Conservation (phyloP, 2,329 filamentous ascomycete species). For the Venturia effusa region DNA sequence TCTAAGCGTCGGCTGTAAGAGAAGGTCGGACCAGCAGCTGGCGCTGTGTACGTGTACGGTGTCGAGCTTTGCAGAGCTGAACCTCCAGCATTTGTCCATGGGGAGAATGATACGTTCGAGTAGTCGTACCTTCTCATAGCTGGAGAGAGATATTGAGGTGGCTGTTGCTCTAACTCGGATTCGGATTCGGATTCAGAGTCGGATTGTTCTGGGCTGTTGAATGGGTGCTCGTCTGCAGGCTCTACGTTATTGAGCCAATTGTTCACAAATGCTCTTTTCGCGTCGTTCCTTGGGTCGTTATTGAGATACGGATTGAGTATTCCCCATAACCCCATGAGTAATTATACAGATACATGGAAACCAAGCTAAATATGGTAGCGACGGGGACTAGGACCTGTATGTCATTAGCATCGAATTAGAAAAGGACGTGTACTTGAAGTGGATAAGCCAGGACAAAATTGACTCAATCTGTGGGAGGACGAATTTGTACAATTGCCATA, state of each 20-base stretch:
- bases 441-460: background rate
- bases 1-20: background rate
- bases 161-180: background rate
- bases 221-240: conserved; percentile 1
- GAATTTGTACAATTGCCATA: background rate
- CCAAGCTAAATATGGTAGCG: background rate
- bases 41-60: background rate
- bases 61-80: background rate
- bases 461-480: background rate
- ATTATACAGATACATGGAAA: background rate
- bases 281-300: background rate
- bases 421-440: background rate
- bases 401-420: background rate
- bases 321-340: conserved; percentile 11
- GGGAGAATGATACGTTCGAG: conserved; percentile 2
- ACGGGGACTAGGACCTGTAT: background rate
- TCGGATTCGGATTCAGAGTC: background rate
- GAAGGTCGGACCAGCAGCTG: background rate
- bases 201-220: background rate
- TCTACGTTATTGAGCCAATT: conserved; percentile 10
- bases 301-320: conserved; percentile 1
- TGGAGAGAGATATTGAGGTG: background rate
- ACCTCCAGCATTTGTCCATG: background rate
- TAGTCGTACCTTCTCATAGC: conserved; percentile 5
- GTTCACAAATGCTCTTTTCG: conserved; percentile 9